Conservation (phyloP, 2,329 filamentous ascomycete species). For the Grosmannia serpens region DNA sequence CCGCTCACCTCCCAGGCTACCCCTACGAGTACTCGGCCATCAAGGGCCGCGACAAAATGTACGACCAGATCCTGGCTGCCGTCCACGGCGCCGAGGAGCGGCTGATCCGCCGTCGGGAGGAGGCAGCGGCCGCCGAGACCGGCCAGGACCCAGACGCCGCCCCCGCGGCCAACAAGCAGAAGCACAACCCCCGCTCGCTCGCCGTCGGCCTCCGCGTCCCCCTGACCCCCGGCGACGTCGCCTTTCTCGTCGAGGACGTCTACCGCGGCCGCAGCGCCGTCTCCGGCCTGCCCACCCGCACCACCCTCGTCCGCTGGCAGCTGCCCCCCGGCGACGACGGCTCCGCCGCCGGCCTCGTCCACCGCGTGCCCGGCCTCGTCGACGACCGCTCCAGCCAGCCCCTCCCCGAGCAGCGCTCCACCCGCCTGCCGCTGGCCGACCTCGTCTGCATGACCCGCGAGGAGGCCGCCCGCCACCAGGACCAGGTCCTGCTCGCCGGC, state of each 20-base stretch:
- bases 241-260: conserved; percentile 82
- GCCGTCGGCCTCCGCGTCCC: conserved; percentile 67
- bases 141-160: too few relatives aligned
- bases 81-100: conserved; percentile 74
- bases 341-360: conserved; percentile 1
- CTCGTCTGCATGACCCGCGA: conserved; percentile 91
- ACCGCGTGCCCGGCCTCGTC: conserved; percentile 36
- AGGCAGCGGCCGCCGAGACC: too few relatives aligned
- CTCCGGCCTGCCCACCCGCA: conserved; percentile 67
- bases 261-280: conserved; percentile 74
- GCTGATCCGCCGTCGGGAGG: conserved; percentile 36
- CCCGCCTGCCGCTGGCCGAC: conserved; percentile 56
- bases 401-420: conserved; percentile 60
- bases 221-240: conserved; percentile 67
- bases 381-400: conserved; percentile 35
- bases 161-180: not conserved
- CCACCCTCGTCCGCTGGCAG: conserved; percentile 73
- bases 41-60: conserved; percentile 83
- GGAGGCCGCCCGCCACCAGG: conserved; percentile 70
- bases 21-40: conserved; percentile 72
- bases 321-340: conserved; percentile 27
- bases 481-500: conserved; percentile 59
- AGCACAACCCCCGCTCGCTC: conserved; percentile 23
- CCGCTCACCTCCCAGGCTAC: conserved; percentile 44
- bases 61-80: conserved; percentile 67